Conservation (phyloP, 352 stramenopile genomes). For the Globisporangium carolinianum region DNA sequence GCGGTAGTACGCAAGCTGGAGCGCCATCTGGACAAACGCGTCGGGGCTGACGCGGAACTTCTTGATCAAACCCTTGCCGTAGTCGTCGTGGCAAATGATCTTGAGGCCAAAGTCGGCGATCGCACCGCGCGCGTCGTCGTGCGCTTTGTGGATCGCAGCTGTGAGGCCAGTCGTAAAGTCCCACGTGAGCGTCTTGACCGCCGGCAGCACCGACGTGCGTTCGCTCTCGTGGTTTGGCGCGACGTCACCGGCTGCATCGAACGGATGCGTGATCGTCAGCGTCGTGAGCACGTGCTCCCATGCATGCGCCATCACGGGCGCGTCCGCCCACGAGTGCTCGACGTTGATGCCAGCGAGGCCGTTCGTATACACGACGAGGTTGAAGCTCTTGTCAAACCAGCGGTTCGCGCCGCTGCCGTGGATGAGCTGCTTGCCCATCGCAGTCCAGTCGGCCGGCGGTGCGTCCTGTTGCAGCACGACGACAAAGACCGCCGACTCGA, state of each 20-base stretch:
- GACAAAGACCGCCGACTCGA: constrained; percentile 78
- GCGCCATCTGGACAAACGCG: constrained; percentile 94
- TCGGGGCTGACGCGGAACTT: constrained; percentile 92
- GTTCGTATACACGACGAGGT: constrained; percentile 93
- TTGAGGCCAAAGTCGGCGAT: constrained; percentile 89
- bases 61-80: constrained; percentile 88
- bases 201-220: constrained; percentile 34
- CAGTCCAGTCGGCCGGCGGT: constrained; percentile 46
- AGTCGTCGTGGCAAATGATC: constrained; percentile 84
- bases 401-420: constrained; percentile 89
- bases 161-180: constrained; percentile 51
- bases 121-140: constrained; percentile 42
- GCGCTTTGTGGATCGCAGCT: constrained; percentile 46
- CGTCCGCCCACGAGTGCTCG: constrained; percentile 92
- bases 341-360: constrained; percentile 92
- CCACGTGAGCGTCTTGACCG: constrained; percentile 51
- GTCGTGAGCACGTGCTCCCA: constrained; percentile 77
- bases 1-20: constrained; percentile 95
- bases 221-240: constrained; percentile 39
- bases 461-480: constrained; percentile 61
- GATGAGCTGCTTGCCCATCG: constrained; percentile 72
- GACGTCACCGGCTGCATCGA: constrained; percentile 45
- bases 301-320: constrained; percentile 79
- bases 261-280: constrained; percentile 43
- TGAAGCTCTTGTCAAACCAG: constrained; percentile 98